Conservation (phyloP, 257 asterid genomes). For the Scutellaria barbata region DNA sequence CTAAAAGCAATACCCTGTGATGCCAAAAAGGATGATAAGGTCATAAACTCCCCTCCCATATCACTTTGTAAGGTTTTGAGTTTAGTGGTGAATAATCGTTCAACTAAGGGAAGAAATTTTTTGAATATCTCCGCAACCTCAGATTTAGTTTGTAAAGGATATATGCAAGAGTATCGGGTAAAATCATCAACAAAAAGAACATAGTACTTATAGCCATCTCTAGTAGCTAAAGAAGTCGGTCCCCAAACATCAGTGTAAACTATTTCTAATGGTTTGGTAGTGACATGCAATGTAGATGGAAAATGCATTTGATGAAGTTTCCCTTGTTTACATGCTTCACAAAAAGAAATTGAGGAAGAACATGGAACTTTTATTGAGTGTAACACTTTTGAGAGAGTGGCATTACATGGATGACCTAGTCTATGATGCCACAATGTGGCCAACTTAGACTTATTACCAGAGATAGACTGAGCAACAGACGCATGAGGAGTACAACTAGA, state of each 20-base stretch:
- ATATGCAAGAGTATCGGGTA: neutral
- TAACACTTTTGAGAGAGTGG: no score
- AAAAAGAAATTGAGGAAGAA: no score
- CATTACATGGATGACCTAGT: no score
- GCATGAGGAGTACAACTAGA: no score
- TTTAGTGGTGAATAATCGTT: neutral
- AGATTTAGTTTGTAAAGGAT: neutral
- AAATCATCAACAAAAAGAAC: neutral
- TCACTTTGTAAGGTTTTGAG: neutral
- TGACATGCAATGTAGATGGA: neutral
- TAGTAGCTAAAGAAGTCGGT: neutral
- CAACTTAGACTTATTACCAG: no score
- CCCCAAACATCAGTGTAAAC: neutral
- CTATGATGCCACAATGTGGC: no score
- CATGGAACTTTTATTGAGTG: no score
- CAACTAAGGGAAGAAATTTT: neutral
- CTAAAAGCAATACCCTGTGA: no score
- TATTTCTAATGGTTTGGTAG: neutral
- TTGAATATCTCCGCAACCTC: neutral
- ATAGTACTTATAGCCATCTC: neutral
- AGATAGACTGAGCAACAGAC: no score
- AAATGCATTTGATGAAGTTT: neutral
- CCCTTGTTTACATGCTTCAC: neutral
- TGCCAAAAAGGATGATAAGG: no score
- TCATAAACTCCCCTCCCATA: neutral